A percentile compares a stretch with the other conserved stretches of the same genome.
These are phyloP conservation scores for Leccinum barrowsii DNA, from an alignment of 768 basidiomycete species.

Conservation along the genomic window DNA sequence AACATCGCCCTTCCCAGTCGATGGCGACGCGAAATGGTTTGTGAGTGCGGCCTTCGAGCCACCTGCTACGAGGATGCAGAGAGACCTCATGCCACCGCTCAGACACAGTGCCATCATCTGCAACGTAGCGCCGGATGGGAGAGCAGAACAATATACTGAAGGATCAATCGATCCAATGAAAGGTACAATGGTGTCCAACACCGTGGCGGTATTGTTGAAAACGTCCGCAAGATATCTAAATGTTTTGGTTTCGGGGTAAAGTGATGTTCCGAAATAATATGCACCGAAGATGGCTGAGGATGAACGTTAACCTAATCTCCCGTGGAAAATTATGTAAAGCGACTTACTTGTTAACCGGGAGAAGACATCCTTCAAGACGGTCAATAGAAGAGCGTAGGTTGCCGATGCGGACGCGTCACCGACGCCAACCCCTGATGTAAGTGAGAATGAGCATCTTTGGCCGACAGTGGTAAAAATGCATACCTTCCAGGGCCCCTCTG, in stretches of 20 bases:
- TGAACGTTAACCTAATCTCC: background rate
- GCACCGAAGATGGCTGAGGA: constrained; percentile 57
- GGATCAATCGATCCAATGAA: constrained; percentile 36
- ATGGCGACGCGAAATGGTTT: constrained; percentile 58
- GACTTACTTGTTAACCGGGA: constrained; percentile 60
- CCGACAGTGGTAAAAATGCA: constrained; percentile 25
- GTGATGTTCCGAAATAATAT: constrained; percentile 58
- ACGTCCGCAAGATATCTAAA: constrained; percentile 67
- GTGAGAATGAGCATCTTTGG: background rate
- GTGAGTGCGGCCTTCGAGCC: constrained; percentile 71
- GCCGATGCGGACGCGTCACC: constrained; percentile 64
- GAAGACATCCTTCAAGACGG: constrained; percentile 62
- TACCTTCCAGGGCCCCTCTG: constrained; percentile 66
- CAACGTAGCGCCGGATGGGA: constrained; percentile 30
- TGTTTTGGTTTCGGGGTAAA: constrained; percentile 67
- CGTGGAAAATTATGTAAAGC: background rate
- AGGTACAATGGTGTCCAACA: constrained; percentile 61
- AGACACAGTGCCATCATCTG: constrained; percentile 52
- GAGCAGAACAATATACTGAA: constrained; percentile 32
- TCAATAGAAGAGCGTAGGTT: constrained; percentile 61
- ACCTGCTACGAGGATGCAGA: constrained; percentile 62
- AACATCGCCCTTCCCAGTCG: constrained; percentile 52
- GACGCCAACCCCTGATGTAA: constrained; percentile 58
- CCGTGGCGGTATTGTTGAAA: constrained; percentile 56
- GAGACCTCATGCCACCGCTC: constrained; percentile 53